These are phyloP conservation scores for Colletotrichum aenigma DNA, from an alignment of 2,329 filamentous ascomycete species.

Conservation along the genomic window DNA sequence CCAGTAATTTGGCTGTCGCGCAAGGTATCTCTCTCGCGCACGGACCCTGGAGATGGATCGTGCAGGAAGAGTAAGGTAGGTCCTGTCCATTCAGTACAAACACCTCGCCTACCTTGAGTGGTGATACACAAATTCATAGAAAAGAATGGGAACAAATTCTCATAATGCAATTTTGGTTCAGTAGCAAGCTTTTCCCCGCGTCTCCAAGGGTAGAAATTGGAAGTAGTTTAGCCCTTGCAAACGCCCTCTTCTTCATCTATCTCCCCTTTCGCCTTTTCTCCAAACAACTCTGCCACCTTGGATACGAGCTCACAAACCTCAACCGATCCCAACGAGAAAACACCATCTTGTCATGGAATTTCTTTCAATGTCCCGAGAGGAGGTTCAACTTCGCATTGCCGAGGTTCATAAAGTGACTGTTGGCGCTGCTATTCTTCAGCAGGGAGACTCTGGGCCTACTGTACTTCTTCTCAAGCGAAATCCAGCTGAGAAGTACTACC, in stretches of 20 bases:
- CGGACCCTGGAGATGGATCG: not conserved
- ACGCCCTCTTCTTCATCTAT: not conserved
- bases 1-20: not conserved
- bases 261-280: not conserved
- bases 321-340: rapidly evolving
- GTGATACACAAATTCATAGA: not conserved
- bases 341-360: rapidly evolving
- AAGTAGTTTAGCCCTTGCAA: not conserved
- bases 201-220: rapidly evolving
- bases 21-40: not conserved
- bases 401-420: not conserved
- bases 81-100: not conserved
- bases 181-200: not conserved
- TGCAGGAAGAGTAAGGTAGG: not conserved
- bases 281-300: not conserved
- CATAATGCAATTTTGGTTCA: not conserved
- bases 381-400: not conserved
- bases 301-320: rapidly evolving
- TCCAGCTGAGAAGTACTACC: not conserved
- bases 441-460: not conserved
- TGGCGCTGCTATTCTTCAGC: not conserved
- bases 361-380: not conserved
- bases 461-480: not conserved
- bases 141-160: rapidly evolving
- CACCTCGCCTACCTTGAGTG: not conserved